phyloP scores from a whole-genome alignment of 2,329 filamentous ascomycete genomes.

The Hymenoscyphus fructigenus region DNA sequence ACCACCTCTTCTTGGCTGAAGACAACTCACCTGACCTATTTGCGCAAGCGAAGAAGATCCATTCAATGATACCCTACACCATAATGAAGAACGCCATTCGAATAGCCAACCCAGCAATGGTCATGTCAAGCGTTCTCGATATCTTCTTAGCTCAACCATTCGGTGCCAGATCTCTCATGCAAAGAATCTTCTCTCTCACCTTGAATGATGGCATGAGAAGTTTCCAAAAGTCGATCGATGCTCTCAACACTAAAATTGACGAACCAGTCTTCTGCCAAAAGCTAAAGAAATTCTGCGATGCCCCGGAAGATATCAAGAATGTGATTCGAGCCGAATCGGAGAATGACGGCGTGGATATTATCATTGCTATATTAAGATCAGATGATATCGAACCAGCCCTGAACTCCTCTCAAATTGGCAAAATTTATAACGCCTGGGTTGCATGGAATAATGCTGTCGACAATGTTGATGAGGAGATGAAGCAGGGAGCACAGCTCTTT shows the following conservation, averaged over 20 bases:
- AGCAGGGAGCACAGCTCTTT: slow-evolving; percentile 86
- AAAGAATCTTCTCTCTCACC: slow-evolving; percentile 90
- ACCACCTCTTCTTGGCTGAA: slow-evolving; percentile 95
- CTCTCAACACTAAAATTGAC: slow-evolving; percentile 73
- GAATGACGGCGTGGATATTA: slow-evolving; percentile 74
- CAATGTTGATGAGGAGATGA: slow-evolving; percentile 83
- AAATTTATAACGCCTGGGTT: slow-evolving; percentile 90
- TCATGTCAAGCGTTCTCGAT: slow-evolving; percentile 95
- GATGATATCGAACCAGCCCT: slow-evolving; percentile 73
- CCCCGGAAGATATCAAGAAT: slow-evolving; percentile 72
- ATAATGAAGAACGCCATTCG: slow-evolving; percentile 96
- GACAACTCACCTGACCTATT: slow-evolving; percentile 98
- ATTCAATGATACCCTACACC: slow-evolving; percentile 90
- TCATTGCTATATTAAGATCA: slow-evolving; percentile 81
- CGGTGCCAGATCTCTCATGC: slow-evolving; percentile 82
- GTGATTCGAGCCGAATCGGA: slow-evolving; percentile 72
- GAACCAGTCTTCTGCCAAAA: slow-evolving; percentile 78
- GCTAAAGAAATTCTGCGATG: slow-evolving; percentile 74
- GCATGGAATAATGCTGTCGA: slow-evolving; percentile 95
- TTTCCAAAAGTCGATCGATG: slow-evolving; percentile 84
- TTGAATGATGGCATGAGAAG: slow-evolving; percentile 85
- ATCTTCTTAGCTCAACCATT: slow-evolving; percentile 96
- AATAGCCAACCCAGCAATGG: slow-evolving; percentile 91
- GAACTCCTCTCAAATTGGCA: slow-evolving; percentile 71
- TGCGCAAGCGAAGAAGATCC: slow-evolving; percentile 88